Conservation (phyloP, 495 filamentous ascomycete genomes). For the Annulohypoxylon maeteangense region DNA sequence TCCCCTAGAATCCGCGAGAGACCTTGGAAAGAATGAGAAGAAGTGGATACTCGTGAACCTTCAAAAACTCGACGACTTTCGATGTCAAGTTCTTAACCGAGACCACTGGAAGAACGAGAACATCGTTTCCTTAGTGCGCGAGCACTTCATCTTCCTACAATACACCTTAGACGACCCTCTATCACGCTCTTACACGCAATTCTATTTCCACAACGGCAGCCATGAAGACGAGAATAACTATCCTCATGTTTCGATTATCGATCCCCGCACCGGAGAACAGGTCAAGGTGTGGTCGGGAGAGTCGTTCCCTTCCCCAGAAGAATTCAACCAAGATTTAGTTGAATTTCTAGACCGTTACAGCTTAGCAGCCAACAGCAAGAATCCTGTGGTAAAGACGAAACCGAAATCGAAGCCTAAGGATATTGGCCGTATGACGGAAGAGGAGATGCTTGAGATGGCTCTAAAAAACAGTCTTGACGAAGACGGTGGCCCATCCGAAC, state of each 20-base stretch:
- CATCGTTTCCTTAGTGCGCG: conserved; percentile 80
- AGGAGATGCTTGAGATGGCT: conserved; percentile 95
- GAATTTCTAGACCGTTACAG: conserved; percentile 98
- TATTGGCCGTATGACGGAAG: conserved; percentile 90
- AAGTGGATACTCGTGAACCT: conserved; percentile 97
- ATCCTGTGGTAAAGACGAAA: conserved; percentile 87
- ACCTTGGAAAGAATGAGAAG: conserved; percentile 82
- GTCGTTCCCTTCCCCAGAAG: conserved; percentile 76
- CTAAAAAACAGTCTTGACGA: conserved; percentile 82
- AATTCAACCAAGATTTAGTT: conserved; percentile 90
- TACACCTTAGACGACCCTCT: conserved; percentile 82
- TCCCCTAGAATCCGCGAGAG: conserved; percentile 81
- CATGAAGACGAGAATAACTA: conserved; percentile 78
- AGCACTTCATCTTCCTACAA: conserved; percentile 96
- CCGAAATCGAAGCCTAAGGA: conserved; percentile 75
- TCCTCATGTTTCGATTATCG: conserved; percentile 94
- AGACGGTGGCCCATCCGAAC: conserved; percentile 39
- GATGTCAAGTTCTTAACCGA: conserved; percentile 91
- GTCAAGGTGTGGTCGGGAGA: conserved; percentile 94
- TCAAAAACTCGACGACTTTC: conserved; percentile 89
- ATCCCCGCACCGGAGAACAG: conserved; percentile 95
- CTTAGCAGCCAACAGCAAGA: conserved; percentile 84
- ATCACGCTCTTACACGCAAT: conserved; percentile 82
- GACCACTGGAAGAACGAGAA: conserved; percentile 92
- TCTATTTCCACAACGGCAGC: conserved; percentile 82